These are phyloP conservation scores for Setomelanomma holmii DNA, from an alignment of 2,329 filamentous ascomycete genomes.

Conservation along the genomic window DNA sequence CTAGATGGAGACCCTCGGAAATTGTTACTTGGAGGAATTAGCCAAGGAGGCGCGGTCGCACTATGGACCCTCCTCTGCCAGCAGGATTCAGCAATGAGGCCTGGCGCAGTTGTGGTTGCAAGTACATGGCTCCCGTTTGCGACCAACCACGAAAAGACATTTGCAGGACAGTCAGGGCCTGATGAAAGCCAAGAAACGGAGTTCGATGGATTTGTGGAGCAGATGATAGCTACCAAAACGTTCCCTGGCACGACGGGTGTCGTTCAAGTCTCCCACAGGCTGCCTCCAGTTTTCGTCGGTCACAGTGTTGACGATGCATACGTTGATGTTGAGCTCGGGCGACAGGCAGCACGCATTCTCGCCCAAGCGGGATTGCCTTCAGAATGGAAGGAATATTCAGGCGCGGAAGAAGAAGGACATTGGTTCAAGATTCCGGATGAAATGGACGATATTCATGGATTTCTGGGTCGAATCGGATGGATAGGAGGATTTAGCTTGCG, in stretches of 20 bases:
- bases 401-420: constrained; percentile 44
- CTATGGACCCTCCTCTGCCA: constrained; percentile 23
- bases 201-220: not conserved
- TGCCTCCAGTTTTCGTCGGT: constrained; percentile 37
- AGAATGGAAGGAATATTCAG: constrained; percentile 48
- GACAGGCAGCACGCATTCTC: not conserved
- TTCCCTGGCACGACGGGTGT: not conserved
- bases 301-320: constrained; percentile 46
- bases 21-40: constrained; percentile 25
- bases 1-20: constrained; percentile 12
- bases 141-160: not conserved
- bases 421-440: constrained; percentile 60
- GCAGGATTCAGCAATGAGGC: constrained; percentile 8
- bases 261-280: not conserved
- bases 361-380: constrained; percentile 51
- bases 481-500: not conserved
- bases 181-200: not conserved
- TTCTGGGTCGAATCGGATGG: not conserved
- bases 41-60: constrained; percentile 25
- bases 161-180: constrained; percentile 11
- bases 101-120: constrained; percentile 22
- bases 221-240: constrained; percentile 1
- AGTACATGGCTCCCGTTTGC: constrained; percentile 30
- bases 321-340: not conserved
- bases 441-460: constrained; percentile 53